phyloP scores from a whole-genome alignment of 371 early-diverging fungal species.

The Apophysomyces variabilis region DNA sequence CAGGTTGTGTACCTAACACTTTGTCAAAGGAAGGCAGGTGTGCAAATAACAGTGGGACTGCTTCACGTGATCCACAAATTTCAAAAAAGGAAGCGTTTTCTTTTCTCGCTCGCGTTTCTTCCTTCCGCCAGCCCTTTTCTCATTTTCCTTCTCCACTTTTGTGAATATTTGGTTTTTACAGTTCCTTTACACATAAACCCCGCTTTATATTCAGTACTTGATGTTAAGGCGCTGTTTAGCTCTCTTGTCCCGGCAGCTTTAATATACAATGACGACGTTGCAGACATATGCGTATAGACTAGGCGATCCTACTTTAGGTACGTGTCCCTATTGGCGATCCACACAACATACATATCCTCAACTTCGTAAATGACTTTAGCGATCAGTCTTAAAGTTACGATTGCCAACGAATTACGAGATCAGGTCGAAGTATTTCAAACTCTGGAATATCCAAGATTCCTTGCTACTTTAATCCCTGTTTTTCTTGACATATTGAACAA shows the following conservation, averaged over 20 bases:
- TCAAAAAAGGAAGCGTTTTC: constrained; percentile 13
- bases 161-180: constrained; percentile 9
- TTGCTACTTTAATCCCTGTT: constrained; percentile 81
- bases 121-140: constrained; percentile 12
- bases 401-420: constrained; percentile 90
- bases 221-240: constrained; percentile 1
- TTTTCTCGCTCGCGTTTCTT: constrained; percentile 5
- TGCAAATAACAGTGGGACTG: not conserved
- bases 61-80: constrained; percentile 13
- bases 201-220: constrained; percentile 1
- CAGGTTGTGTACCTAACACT: no score
- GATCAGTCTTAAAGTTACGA: constrained; percentile 76
- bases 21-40: no score
- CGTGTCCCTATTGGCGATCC: not conserved
- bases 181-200: not conserved
- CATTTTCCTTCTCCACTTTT: constrained; percentile 9
- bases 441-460: constrained; percentile 81
- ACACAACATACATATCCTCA: not conserved
- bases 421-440: constrained; percentile 89
- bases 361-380: constrained; percentile 20
- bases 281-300: constrained; percentile 74
- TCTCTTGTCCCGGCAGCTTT: constrained; percentile 3
- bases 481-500: constrained; percentile 79
- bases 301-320: constrained; percentile 66
- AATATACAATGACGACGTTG: constrained; percentile 52